Evolutionary conservation across 2,329 filamentous ascomycete species (phyloP), one percentile per base, ranked within the genome.

Genomic region (Peltaster fructicola): DNA sequence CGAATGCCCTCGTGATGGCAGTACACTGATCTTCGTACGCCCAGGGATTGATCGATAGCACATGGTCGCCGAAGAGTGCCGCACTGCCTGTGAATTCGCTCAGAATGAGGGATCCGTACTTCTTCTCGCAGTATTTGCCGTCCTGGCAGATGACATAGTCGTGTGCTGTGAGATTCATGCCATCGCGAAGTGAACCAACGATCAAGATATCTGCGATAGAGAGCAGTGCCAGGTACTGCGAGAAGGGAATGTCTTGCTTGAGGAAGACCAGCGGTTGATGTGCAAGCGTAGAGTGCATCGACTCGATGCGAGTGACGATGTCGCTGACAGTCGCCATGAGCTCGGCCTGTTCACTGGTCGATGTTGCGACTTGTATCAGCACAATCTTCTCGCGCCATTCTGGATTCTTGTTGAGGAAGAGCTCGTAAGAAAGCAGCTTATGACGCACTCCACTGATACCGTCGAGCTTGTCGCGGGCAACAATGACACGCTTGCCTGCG

Each of bases 81-180:
- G 84, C 73, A 31, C 82, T 91, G 13, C 85, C 88, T 2, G 85
- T 92, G 45, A 95, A 95, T 48, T 95, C 85, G 34, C 81, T 92
- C 26, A 95, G 59, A 36, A 95, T 92, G 20, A 95, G 61, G 1
- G 82, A 84, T 2, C 81, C 81, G 42, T 88, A 72, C 51, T 80
- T 84, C 56, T 82, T 82, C 52, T 80, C 78, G 33, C 68, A 54
- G 25, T 64, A 61, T 37, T 67, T 68, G 19, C 84, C 84, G 43
- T 95, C 85, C 45, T 95, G 85, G 44, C 84, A 93, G 37, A 80
- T 79, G 16, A 93, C 66, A 44, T 82, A 95, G 48, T 95, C 85
- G 47, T 95, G 88, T 5, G 78, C 84, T 0, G 85, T 93, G 28
- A 95, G 54, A 47, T 93, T 95, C 88, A 95, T 95, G 34, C 85